Evolutionary conservation across 2,329 filamentous ascomycete genomes (phyloP).

Genomic region (Hypoxylon rubiginosum): DNA sequence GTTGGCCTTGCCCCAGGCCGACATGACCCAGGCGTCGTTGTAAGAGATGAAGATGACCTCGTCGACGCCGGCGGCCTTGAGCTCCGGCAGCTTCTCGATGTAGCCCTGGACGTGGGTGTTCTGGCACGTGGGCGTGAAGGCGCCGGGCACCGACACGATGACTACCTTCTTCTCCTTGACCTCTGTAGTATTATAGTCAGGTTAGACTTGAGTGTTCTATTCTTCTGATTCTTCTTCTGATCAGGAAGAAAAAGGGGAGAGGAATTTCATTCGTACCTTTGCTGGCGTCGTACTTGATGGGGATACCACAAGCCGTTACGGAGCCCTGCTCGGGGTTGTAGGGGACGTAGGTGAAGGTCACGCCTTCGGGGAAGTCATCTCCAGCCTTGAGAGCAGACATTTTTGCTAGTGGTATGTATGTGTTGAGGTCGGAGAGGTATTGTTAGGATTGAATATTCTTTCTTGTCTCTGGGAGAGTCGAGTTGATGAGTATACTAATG

Average conservation of each 20-base stretch:
- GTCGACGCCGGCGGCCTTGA: conserved; percentile 87
- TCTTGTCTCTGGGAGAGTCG: neutral
- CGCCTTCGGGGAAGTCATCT: conserved; percentile 84
- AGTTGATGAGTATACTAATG: conserved; percentile 3
- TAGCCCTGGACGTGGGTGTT: conserved; percentile 85
- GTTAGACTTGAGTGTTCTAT: neutral
- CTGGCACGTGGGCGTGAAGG: conserved; percentile 90
- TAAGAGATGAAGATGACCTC: conserved; percentile 83
- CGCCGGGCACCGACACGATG: conserved; percentile 72
- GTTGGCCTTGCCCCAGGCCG: conserved; percentile 91
- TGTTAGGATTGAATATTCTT: neutral
- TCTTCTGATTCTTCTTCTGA: neutral
- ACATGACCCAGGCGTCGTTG: conserved; percentile 91
- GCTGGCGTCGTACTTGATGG: conserved; percentile 82
- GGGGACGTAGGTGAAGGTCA: conserved; percentile 87
- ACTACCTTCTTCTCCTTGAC: conserved; percentile 70
- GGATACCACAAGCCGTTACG: conserved; percentile 82
- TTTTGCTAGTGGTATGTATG: conserved; percentile 11
- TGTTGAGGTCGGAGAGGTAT: neutral
- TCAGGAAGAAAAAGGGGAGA: neutral
- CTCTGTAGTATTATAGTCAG: conserved; percentile 49
- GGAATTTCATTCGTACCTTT: conserved; percentile 67
- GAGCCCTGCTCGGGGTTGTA: conserved; percentile 76
- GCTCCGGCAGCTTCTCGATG: conserved; percentile 76
- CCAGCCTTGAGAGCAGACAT: conserved; percentile 81